phyloP scores from a whole-genome alignment of 257 asterid genomes.

The Gentiana dahurica region DNA sequence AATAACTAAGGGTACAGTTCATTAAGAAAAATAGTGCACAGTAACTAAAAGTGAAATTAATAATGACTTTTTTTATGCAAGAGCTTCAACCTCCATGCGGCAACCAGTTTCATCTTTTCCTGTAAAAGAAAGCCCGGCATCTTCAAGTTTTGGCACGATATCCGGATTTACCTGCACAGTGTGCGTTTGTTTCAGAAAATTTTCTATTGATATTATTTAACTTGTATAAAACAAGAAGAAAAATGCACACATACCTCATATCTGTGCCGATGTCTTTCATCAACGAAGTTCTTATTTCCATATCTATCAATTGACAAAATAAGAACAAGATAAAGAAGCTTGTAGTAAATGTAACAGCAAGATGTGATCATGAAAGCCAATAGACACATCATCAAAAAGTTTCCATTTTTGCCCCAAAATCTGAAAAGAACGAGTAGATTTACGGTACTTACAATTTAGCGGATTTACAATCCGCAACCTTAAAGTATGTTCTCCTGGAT shows the following conservation, averaged over 20 bases:
- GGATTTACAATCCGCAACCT: constrained; percentile 25
- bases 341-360: neutral
- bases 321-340: no score
- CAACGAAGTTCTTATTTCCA: constrained; percentile 42
- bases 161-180: constrained; percentile 35
- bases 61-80: neutral
- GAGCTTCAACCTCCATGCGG: constrained; percentile 32
- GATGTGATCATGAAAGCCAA: neutral
- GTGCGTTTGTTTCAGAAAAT: neutral
- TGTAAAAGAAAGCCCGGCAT: constrained; percentile 34
- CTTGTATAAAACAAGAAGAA: neutral
- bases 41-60: neutral
- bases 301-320: constrained; percentile 30
- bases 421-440: neutral
- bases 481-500: constrained; percentile 36
- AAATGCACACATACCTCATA: constrained; percentile 52
- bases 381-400: neutral
- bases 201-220: neutral
- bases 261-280: constrained; percentile 97
- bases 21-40: neutral
- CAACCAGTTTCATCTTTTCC: constrained; percentile 38
- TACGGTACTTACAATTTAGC: constrained; percentile 27
- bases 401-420: no score
- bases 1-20: neutral
- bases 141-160: constrained; percentile 30